A percentile compares a stretch with the other conserved stretches of the same genome.
Evolutionary conservation across 371 early-diverging fungal species (phyloP).

Genomic region (Syncephalastrum sp.): DNA sequence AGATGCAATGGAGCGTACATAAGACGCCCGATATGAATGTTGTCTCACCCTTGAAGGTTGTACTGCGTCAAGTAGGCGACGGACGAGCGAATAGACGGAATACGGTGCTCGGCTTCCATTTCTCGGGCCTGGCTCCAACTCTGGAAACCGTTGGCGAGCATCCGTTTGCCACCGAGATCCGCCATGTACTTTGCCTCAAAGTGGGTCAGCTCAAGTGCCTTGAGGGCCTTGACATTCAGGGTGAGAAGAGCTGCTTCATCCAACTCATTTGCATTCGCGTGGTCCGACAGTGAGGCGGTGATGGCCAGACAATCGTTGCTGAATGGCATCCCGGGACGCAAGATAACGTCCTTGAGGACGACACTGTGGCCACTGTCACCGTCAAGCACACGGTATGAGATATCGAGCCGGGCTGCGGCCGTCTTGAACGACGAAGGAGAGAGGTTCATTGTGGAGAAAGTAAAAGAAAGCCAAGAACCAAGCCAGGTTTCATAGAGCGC

Average conservation of each 20-base stretch:
- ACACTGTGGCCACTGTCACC: slow-evolving; percentile 12
- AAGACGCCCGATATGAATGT: slow-evolving; percentile 7
- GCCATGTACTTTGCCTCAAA: slow-evolving; percentile 31
- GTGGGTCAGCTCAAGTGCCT: slow-evolving; percentile 24
- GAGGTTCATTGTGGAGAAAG: slow-evolving; percentile 2
- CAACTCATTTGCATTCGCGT: slow-evolving; percentile 18
- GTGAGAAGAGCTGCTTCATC: slow-evolving; percentile 16
- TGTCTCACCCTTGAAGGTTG: slow-evolving; percentile 46
- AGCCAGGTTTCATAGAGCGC: too few relatives aligned
- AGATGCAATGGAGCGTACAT: slow-evolving; percentile 14
- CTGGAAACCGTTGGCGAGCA: slow-evolving; percentile 61
- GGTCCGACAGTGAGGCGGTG: slow-evolving; percentile 11
- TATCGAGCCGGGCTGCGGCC: slow-evolving; percentile 16
- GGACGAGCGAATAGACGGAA: slow-evolving; percentile 34
- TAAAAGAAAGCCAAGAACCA: neutral
- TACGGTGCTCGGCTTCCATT: slow-evolving; percentile 25
- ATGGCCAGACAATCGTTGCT: slow-evolving; percentile 18
- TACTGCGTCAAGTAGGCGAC: slow-evolving; percentile 42
- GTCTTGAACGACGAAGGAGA: slow-evolving; percentile 13
- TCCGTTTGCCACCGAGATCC: slow-evolving; percentile 30
- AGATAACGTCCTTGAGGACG: slow-evolving; percentile 15
- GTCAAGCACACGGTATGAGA: slow-evolving; percentile 20
- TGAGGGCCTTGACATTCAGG: slow-evolving; percentile 23
- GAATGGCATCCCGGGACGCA: slow-evolving; percentile 19
- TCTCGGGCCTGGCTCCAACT: slow-evolving; percentile 57